Percentiles rank a stretch among this genome's conserved stretches.
Conservation (phyloP, 176 grass and related monocot species). For the Paspalum notatum region DNA sequence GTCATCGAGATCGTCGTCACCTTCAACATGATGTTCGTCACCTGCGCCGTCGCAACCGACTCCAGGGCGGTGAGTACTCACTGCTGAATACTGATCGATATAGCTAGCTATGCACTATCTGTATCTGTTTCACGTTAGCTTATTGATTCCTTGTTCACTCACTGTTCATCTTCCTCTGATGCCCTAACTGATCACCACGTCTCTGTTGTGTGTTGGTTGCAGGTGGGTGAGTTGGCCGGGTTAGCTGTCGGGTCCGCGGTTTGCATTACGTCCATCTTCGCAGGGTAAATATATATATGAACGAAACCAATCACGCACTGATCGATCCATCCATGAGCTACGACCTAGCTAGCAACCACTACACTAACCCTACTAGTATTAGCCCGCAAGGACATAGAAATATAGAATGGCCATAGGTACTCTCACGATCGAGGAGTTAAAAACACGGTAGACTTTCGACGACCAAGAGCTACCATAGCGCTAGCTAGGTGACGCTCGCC, state of each 20-base stretch:
- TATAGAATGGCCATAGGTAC: background rate
- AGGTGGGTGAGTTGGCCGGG: slow-evolving; percentile 99
- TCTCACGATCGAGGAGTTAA: slow-evolving; percentile 2
- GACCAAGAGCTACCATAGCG: background rate
- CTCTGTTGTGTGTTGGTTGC: background rate
- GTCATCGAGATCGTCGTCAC: slow-evolving; percentile 88
- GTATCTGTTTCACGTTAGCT: too few relatives aligned
- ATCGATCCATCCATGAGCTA: background rate
- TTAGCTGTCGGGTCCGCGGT: slow-evolving; percentile 98
- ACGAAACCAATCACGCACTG: slow-evolving; percentile 14
- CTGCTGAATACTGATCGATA: too few relatives aligned
- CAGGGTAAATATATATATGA: slow-evolving; percentile 70
- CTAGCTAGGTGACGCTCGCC: background rate
- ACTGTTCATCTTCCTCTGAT: too few relatives aligned
- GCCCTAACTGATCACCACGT: background rate
- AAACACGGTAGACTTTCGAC: slow-evolving; percentile 22
- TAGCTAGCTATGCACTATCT: too few relatives aligned
- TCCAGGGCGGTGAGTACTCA: slow-evolving; percentile 70
- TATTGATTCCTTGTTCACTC: too few relatives aligned
- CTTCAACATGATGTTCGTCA: slow-evolving; percentile 99
- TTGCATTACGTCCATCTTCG: slow-evolving; percentile 99
- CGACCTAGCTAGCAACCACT: background rate
- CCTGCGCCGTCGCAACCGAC: slow-evolving; percentile 89
- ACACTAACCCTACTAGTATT: background rate
- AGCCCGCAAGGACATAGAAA: background rate